Percentiles rank a stretch among this genome's conserved stretches.
Evolutionary conservation across 305 asterid species (phyloP).

Genomic region (Rubia tinctorum): DNA sequence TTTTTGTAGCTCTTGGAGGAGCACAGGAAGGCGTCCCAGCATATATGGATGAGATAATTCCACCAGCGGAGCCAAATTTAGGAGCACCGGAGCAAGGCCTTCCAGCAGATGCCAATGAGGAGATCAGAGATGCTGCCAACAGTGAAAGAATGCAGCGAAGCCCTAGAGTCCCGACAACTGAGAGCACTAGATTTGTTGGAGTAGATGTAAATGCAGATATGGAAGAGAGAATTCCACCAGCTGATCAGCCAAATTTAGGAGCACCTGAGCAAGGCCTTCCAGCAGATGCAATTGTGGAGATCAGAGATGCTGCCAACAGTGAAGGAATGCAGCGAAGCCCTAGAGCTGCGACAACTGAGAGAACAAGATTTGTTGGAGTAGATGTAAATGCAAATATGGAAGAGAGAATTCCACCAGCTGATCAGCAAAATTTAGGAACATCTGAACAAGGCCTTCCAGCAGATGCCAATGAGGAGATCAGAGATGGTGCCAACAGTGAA

Average conservation of each 20-base stretch:
- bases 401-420: too few relatives aligned
- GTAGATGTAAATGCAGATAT: neutral
- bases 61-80: neutral
- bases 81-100: neutral
- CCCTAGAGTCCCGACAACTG: conserved; percentile 13
- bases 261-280: too few relatives aligned
- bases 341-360: conserved; percentile 12
- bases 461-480: too few relatives aligned
- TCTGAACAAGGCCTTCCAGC: too few relatives aligned
- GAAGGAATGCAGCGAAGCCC: neutral
- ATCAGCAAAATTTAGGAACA: too few relatives aligned
- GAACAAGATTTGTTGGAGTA: too few relatives aligned
- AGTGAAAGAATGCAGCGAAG: neutral
- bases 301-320: neutral
- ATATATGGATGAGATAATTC: neutral
- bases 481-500: too few relatives aligned
- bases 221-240: too few relatives aligned
- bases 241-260: too few relatives aligned
- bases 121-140: neutral
- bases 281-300: too few relatives aligned
- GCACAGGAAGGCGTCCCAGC: neutral
- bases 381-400: neutral
- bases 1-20: conserved; percentile 3
- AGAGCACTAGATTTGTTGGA: too few relatives aligned
- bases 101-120: conserved; percentile 1